phyloP scores from a whole-genome alignment of 805 yeast genomes.

The Kazachstania martiniae region DNA sequence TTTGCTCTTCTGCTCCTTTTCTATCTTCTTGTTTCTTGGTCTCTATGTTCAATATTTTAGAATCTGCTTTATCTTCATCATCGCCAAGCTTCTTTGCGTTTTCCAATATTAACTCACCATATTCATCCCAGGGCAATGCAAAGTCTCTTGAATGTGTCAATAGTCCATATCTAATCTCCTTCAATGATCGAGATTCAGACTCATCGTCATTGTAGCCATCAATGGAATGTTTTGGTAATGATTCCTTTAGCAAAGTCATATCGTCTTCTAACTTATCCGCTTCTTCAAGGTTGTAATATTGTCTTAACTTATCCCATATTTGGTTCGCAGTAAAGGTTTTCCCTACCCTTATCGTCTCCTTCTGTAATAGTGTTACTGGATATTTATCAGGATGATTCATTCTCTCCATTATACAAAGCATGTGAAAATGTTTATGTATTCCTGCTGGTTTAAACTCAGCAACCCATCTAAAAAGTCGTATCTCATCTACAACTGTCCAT shows the following conservation, averaged over 20 bases:
- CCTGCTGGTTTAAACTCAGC: conserved; percentile 68
- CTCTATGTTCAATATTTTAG: no score
- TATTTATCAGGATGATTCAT: conserved; percentile 32
- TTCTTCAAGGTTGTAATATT: conserved; percentile 45
- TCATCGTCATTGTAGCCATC: conserved; percentile 1
- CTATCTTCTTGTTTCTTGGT: no score
- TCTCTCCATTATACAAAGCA: conserved; percentile 27
- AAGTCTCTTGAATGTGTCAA: conserved; percentile 21
- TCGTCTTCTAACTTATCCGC: conserved; percentile 45
- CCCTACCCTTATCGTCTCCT: conserved; percentile 12
- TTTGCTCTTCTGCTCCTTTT: conserved; percentile 2
- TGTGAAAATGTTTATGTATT: conserved; percentile 32
- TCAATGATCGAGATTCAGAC: not conserved
- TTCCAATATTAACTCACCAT: conserved; percentile 32
- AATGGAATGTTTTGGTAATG: not conserved
- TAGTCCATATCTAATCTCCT: conserved; percentile 2
- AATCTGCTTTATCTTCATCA: conserved; percentile 8
- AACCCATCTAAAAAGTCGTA: conserved; percentile 46
- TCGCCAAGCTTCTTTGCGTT: no score
- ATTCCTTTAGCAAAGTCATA: not conserved
- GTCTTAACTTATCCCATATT: conserved; percentile 45
- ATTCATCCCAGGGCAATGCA: conserved; percentile 35
- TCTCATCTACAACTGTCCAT: conserved; percentile 58
- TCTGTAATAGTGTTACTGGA: conserved; percentile 28
- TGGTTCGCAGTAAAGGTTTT: conserved; percentile 35